These are phyloP conservation scores for Mrakia frigida DNA, from an alignment of 768 basidiomycete species.

Conservation along the genomic window DNA sequence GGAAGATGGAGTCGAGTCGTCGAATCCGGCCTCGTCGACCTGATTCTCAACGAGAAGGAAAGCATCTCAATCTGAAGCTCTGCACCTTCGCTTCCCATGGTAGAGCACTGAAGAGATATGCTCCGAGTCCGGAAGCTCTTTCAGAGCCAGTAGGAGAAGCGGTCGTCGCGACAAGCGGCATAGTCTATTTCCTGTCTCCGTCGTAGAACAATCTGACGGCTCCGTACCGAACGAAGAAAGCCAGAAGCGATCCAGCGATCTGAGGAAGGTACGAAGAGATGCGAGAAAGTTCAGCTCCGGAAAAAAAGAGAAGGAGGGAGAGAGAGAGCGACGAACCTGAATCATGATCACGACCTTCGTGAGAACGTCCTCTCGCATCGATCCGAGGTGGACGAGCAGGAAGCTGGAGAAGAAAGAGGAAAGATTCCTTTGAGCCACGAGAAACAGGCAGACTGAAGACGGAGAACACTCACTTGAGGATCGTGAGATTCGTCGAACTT, in stretches of 20 bases:
- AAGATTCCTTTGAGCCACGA: not conserved
- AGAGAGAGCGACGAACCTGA: conserved; percentile 52
- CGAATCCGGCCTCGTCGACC: too few relatives aligned
- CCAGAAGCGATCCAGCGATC: conserved; percentile 69
- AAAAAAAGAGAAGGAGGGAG: not conserved
- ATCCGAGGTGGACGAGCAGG: conserved; percentile 70
- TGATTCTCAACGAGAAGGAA: too few relatives aligned
- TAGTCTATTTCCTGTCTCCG: conserved; percentile 75
- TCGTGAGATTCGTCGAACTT: conserved; percentile 81
- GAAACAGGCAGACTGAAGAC: not conserved
- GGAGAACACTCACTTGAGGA: conserved; percentile 56
- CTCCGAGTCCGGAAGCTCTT: too few relatives aligned
- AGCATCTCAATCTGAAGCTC: too few relatives aligned
- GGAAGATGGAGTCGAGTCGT: too few relatives aligned
- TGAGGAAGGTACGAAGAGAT: conserved; percentile 38
- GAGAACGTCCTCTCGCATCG: conserved; percentile 76
- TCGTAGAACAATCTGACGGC: conserved; percentile 85
- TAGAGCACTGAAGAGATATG: too few relatives aligned
- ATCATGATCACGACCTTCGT: conserved; percentile 65
- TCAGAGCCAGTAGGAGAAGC: too few relatives aligned
- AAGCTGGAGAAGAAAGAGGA: conserved; percentile 42
- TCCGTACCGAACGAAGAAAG: conserved; percentile 84
- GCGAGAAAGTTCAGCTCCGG: not conserved
- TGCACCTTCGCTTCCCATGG: too few relatives aligned
- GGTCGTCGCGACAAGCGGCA: conserved; percentile 37